Evolutionary conservation across 331 rosid species (phyloP).

Genomic region (Prunus yedoensis): DNA sequence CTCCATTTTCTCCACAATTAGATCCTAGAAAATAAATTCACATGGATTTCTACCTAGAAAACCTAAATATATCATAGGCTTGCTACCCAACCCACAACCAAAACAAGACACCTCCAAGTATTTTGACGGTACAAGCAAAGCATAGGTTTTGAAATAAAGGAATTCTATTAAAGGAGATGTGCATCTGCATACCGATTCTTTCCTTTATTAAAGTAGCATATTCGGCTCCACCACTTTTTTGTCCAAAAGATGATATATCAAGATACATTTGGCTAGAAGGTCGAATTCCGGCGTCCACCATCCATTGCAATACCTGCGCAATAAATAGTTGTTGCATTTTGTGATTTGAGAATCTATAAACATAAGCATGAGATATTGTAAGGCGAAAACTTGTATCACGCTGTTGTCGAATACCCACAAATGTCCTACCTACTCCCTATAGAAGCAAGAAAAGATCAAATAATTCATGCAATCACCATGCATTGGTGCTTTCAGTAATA

Average conservation of each 20-base stretch:
- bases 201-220: conserved; percentile 66
- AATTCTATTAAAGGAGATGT: neutral
- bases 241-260: conserved; percentile 67
- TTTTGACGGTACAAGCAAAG: neutral
- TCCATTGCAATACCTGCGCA: conserved; percentile 81
- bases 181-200: conserved; percentile 64
- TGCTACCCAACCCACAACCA: neutral
- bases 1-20: too few relatives aligned
- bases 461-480: neutral
- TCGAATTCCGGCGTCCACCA: conserved; percentile 78
- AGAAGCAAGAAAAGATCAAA: neutral
- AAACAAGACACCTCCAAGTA: neutral
- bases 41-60: neutral
- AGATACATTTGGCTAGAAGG: conserved; percentile 68
- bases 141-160: neutral
- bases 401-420: neutral
- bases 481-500: neutral
- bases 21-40: neutral
- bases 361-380: conserved; percentile 7
- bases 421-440: neutral
- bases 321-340: conserved; percentile 17
- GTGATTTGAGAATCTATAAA: conserved; percentile 7
- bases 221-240: conserved; percentile 65
- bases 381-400: neutral
- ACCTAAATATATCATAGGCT: neutral